phyloP scores from a whole-genome alignment of 805 yeast genomes.

The Yarrowia deformans region DNA sequence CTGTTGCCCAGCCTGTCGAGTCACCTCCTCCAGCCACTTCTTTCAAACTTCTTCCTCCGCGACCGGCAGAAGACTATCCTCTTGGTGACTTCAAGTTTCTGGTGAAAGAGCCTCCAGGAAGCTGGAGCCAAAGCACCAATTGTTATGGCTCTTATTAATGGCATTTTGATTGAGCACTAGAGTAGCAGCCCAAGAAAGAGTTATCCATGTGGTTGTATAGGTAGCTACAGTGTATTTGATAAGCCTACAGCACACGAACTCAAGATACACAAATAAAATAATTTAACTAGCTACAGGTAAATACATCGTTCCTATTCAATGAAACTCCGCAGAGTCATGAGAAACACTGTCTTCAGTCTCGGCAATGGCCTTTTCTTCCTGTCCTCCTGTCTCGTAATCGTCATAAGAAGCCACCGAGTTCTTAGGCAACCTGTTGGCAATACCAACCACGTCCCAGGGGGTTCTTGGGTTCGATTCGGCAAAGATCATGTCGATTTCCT shows the following conservation, averaged over 20 bases:
- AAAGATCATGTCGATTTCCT: slow-evolving; percentile 29
- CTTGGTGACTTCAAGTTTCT: not conserved
- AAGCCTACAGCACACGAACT: no score
- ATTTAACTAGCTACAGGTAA: no score
- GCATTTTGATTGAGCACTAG: no score
- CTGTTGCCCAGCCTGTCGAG: no score
- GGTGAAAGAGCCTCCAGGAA: not conserved
- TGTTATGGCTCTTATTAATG: not conserved
- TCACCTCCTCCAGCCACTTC: not conserved
- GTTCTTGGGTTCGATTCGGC: slow-evolving; percentile 49
- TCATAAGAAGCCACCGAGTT: not conserved
- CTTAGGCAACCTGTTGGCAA: slow-evolving; percentile 50
- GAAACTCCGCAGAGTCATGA: slow-evolving; percentile 2
- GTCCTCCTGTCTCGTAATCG: not conserved
- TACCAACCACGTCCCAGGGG: slow-evolving; percentile 56
- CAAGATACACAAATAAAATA: no score
- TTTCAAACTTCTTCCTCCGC: not conserved
- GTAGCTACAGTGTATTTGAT: no score
- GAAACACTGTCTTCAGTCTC: slow-evolving; percentile 1
- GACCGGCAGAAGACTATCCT: not conserved
- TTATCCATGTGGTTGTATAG: no score
- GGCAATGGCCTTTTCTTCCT: slow-evolving; percentile 5
- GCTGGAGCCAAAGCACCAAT: not conserved
- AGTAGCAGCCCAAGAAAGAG: no score
- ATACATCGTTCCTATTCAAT: not conserved